Evolutionary conservation across 1,284 basidiomycete genomes (phyloP).

Genomic region (Somion occarium): DNA sequence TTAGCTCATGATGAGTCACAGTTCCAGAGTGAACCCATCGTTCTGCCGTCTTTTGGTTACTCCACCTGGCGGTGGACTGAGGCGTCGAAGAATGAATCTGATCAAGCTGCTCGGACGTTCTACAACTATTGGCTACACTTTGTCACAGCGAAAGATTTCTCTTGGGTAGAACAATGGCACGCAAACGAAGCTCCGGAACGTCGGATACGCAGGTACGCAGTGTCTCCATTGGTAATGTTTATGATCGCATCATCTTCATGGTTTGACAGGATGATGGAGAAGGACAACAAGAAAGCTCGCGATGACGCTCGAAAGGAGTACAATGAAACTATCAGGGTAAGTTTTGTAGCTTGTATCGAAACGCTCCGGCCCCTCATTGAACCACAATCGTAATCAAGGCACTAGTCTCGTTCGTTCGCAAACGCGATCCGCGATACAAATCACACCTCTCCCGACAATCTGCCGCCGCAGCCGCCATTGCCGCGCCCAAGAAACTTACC

Average conservation of each 20-base stretch:
- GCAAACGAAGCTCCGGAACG: constrained; percentile 83
- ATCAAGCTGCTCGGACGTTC: constrained; percentile 62
- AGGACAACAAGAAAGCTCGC: constrained; percentile 90
- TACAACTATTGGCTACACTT: constrained; percentile 91
- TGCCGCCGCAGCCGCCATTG: constrained; percentile 28
- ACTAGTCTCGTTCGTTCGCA: constrained; percentile 83
- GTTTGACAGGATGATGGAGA: constrained; percentile 84
- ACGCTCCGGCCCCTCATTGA: background rate
- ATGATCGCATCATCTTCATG: constrained; percentile 1
- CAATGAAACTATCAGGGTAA: constrained; percentile 85
- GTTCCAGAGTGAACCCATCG: constrained; percentile 39
- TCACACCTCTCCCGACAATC: constrained; percentile 54
- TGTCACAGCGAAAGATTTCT: constrained; percentile 84
- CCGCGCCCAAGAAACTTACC: constrained; percentile 15
- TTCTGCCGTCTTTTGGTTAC: constrained; percentile 83
- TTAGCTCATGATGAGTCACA: constrained; percentile 80
- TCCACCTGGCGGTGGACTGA: constrained; percentile 71
- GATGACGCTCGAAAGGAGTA: constrained; percentile 89
- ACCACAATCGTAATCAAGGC: constrained; percentile 57
- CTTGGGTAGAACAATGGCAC: constrained; percentile 88
- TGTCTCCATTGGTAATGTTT: background rate
- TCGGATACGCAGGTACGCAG: constrained; percentile 63
- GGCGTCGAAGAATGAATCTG: constrained; percentile 35
- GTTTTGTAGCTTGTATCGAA: constrained; percentile 20
- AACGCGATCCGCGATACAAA: constrained; percentile 92